Evolutionary conservation across 768 basidiomycete genomes (phyloP).

Genomic region (Suillus lakei): DNA sequence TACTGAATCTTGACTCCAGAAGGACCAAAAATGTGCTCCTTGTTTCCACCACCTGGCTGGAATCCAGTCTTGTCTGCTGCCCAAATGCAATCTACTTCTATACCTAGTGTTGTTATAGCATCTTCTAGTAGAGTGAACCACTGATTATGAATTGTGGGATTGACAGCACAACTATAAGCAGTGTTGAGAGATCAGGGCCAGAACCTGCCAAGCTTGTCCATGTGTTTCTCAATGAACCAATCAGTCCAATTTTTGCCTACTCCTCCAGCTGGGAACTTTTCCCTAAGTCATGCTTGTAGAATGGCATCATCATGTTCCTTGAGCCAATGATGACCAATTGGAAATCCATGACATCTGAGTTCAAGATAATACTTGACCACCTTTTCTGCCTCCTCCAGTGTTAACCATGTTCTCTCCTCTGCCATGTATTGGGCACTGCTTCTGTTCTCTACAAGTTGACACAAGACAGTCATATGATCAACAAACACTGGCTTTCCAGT

Average conservation of each 20-base stretch:
- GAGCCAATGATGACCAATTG: constrained; percentile 28
- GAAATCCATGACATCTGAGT: constrained; percentile 31
- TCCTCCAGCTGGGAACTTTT: constrained; percentile 33
- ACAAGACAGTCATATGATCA: constrained; percentile 18
- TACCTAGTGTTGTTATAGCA: constrained; percentile 16
- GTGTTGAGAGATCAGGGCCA: constrained; percentile 40
- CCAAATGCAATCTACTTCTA: constrained; percentile 14
- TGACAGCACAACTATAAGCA: constrained; percentile 40
- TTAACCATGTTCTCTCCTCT: constrained; percentile 26
- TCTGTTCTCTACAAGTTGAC: constrained; percentile 31
- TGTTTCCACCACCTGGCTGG: constrained; percentile 11
- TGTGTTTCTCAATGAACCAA: constrained; percentile 33
- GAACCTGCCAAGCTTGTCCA: constrained; percentile 29
- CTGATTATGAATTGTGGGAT: constrained; percentile 36
- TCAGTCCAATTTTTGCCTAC: constrained; percentile 44
- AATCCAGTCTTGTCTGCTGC: constrained; percentile 21
- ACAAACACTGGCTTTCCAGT: too few relatives aligned
- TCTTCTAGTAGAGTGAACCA: constrained; percentile 37
- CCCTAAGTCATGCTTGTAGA: constrained; percentile 29
- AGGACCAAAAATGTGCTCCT: constrained; percentile 13
- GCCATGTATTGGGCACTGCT: constrained; percentile 29
- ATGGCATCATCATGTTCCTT: constrained; percentile 33
- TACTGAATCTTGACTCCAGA: constrained; percentile 14
- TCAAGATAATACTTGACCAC: constrained; percentile 21
- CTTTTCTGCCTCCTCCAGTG: too few relatives aligned